Base-by-base conservation (phyloP, 148 eudicot genomes). In the Cornus kousa region DNA sequence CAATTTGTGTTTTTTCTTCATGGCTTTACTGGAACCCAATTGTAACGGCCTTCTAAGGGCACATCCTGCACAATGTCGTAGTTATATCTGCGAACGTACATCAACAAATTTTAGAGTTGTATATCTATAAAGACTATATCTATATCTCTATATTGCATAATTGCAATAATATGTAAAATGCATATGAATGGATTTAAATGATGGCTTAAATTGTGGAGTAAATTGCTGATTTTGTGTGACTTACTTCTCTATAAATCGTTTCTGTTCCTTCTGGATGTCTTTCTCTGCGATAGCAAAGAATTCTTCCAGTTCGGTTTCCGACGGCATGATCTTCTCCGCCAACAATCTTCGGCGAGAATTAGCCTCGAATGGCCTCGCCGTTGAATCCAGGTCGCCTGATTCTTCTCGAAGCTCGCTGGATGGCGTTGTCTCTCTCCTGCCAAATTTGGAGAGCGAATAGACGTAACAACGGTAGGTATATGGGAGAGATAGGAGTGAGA, bases 1-100 rank as follows among this genome's bases (percentile, higher is more conserved):
- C 7, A 7, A 1, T 43, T 43, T 14, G 55, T 57, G 23, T 66
- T 5, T 3, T 46, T 73, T 68, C 28, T 74, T 93, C 89, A 91
- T 72, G 89, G 92, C 79, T 89, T 89, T 68, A 89, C 76, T 68
- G 57, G 89, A 78, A 85, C 82, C 99, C 99, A 95, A 74, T 93
- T 91, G 80, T 87, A 93, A n/a, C 95, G 97, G 23, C 99, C 99
- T 82, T 90, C 84, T 74, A 95, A 67, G 0, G 97, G 92, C 40
- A 87, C 86, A 55, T 92, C 97, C 83, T 88, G 93, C 66, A 64
- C 87, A 22, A 90, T 53, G 80, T 95, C 97, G 79, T 86, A 93
- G 86, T 95, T 95, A 83, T 95, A 95, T 93, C 98, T 93, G 86
- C 77, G 81, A 28, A 28, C 28, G 28, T 28, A 68, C 14, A 59